Conservation (phyloP, 345 rosid species). For the Linum usitatissimum region DNA sequence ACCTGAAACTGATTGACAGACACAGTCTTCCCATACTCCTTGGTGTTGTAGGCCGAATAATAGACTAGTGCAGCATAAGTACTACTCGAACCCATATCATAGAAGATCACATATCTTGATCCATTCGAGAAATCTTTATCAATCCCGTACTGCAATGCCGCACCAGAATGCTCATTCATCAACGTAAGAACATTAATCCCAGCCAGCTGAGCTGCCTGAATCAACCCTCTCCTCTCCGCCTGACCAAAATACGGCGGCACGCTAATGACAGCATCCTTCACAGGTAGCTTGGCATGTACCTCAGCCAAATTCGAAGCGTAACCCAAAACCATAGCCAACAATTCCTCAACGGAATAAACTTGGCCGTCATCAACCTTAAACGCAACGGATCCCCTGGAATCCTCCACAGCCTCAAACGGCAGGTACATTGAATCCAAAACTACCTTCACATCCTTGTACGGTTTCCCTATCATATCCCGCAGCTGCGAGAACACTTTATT, state of each 20-base stretch:
- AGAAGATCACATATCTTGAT: constrained; percentile 80
- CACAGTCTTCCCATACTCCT: constrained; percentile 82
- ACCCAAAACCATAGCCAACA: constrained; percentile 77
- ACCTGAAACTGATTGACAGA: constrained; percentile 96
- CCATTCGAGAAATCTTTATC: constrained; percentile 86
- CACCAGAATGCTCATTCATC: constrained; percentile 84
- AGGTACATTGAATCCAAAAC: constrained; percentile 54
- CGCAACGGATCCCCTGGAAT: constrained; percentile 63
- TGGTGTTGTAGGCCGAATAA: constrained; percentile 75
- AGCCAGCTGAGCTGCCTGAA: constrained; percentile 83
- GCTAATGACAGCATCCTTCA: constrained; percentile 65
- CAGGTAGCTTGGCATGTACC: constrained; percentile 55
- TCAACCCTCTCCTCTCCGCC: constrained; percentile 79
- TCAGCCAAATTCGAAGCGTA: constrained; percentile 64
- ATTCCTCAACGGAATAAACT: constrained; percentile 64
- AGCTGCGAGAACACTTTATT: constrained; percentile 65
- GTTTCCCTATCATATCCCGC: constrained; percentile 76
- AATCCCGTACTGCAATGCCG: constrained; percentile 97
- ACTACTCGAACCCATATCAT: constrained; percentile 92
- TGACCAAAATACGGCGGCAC: constrained; percentile 97
- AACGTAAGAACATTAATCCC: constrained; percentile 81
- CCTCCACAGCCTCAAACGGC: constrained; percentile 60
- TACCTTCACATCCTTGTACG: constrained; percentile 50
- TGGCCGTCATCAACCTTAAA: constrained; percentile 43
- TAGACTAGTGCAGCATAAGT: constrained; percentile 83